Conservation (phyloP, 345 rosid genomes). For the Diplotaxis tenuifolia region DNA sequence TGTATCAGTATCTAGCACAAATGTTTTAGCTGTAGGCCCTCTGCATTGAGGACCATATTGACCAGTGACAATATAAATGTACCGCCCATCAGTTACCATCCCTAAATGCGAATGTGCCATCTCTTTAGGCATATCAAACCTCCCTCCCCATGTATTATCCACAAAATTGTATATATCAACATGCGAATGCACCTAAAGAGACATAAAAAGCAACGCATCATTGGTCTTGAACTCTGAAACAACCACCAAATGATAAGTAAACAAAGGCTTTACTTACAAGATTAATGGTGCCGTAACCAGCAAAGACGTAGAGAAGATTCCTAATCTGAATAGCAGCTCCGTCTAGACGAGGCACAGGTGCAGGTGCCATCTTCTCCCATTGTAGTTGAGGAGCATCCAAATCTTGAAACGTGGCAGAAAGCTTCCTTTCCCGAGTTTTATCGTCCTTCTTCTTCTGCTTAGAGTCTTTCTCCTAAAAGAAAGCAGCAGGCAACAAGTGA, state of each 20-base stretch:
- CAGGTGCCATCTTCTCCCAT: slow-evolving; percentile 86
- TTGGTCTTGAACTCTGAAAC: neutral
- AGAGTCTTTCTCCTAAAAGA: neutral
- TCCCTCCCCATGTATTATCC: slow-evolving; percentile 80
- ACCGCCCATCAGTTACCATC: slow-evolving; percentile 92
- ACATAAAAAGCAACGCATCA: neutral
- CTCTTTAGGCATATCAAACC: slow-evolving; percentile 96
- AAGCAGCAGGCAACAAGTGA: neutral
- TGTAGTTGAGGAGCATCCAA: slow-evolving; percentile 69
- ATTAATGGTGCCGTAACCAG: slow-evolving; percentile 88
- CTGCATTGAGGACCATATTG: slow-evolving; percentile 97
- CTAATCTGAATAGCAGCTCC: slow-evolving; percentile 89
- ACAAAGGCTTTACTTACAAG: slow-evolving; percentile 33
- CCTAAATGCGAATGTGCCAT: slow-evolving; percentile 99
- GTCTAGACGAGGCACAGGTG: slow-evolving; percentile 94
- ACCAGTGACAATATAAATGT: slow-evolving; percentile 76
- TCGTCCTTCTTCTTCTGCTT: neutral
- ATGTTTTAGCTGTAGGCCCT: slow-evolving; percentile 80
- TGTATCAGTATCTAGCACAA: slow-evolving; percentile 82
- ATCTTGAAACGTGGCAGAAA: slow-evolving; percentile 93
- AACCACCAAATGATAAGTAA: neutral
- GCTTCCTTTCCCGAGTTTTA: slow-evolving; percentile 46
- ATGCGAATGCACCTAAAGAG: slow-evolving; percentile 80
- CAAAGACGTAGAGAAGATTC: slow-evolving; percentile 78
- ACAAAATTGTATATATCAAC: slow-evolving; percentile 89